Evolutionary conservation across 176 grass and related monocot species (phyloP).

Genomic region (Thalia dealbata): DNA sequence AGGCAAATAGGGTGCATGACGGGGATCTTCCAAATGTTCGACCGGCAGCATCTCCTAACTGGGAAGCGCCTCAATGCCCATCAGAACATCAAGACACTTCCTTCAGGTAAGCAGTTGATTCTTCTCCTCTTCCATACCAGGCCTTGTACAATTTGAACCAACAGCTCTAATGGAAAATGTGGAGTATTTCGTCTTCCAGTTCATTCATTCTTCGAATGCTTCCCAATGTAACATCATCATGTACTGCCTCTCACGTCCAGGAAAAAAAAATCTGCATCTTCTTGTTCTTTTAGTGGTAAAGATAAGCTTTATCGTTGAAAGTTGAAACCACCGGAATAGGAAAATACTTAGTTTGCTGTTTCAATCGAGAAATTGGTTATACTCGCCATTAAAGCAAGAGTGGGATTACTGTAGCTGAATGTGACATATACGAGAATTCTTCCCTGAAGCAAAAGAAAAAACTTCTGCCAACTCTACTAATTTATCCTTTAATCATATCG

Average conservation of each 20-base stretch:
- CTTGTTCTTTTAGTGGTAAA: no score
- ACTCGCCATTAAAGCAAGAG: background rate
- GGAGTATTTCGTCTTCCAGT: no score
- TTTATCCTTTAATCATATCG: no score
- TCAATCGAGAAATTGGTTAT: background rate
- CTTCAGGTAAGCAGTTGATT: slow-evolving; percentile 23
- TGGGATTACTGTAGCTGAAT: no score
- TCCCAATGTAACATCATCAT: background rate
- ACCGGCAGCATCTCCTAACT: slow-evolving; percentile 52
- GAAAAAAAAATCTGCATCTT: no score
- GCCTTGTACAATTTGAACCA: background rate
- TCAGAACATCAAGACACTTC: slow-evolving; percentile 20
- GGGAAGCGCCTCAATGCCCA: slow-evolving; percentile 19
- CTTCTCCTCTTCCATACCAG: background rate
- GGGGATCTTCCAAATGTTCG: slow-evolving; percentile 83
- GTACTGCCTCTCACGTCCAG: background rate
- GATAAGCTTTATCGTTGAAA: background rate
- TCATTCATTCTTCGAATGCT: background rate
- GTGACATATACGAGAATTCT: no score
- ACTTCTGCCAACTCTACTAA: no score
- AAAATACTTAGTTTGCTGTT: background rate
- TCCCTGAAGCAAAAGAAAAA: no score
- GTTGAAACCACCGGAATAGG: background rate
- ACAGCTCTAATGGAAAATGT: background rate
- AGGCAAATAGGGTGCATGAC: slow-evolving; percentile 78